Evolutionary conservation across 306 rosid genomes (phyloP), one percentile per base, ranked within the genome.

Genomic region (Cicer judaicum): DNA sequence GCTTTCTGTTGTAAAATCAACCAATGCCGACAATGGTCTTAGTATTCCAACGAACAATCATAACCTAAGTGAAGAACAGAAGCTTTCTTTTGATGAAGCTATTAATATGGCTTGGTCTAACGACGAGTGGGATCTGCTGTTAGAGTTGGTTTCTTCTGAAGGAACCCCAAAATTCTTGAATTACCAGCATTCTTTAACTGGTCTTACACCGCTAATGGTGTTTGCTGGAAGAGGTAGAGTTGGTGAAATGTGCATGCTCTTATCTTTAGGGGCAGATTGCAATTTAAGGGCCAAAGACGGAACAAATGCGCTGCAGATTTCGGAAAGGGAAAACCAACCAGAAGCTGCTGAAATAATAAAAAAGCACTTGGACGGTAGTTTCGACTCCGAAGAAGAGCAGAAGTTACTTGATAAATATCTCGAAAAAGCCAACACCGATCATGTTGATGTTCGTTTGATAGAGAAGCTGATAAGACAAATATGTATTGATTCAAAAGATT

Each of bases 171-270:
- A 82, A 53, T 49, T 87, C n/a, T 86, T 86, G 12, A 85, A 92
- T 81, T 92, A 87, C 85, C 96, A 90, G 86, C 97, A 94, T 86
- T 92, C 95, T 1, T 75, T 76, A 78, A 88, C 84, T 57, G 95
- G 97, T 69, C 55, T 92, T 68, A 82, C 97, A 11, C 88, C 99
- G 0, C 80, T 92, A 70, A 94, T 94, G 95, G 97, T 92, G 48
- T 85, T 92, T 89, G 87, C 97, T 69, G 96, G 93, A 74, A 94
- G 86, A 82, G 97, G 99, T 73, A 92, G 91, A 80, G 86, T 87
- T 62, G 87, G 84, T 48, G 90, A 92, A 68, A 82, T 94, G 81
- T 88, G 93, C 85, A 85, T 85, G 92, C 89, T 94, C 57, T 83
- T 94, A 81, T 87, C 99, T 49, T 43, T 86, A n/a, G 97, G 96